Evolutionary conservation across 179 eudicot genomes (phyloP).

Genomic region (Monotropa hypopitys): DNA sequence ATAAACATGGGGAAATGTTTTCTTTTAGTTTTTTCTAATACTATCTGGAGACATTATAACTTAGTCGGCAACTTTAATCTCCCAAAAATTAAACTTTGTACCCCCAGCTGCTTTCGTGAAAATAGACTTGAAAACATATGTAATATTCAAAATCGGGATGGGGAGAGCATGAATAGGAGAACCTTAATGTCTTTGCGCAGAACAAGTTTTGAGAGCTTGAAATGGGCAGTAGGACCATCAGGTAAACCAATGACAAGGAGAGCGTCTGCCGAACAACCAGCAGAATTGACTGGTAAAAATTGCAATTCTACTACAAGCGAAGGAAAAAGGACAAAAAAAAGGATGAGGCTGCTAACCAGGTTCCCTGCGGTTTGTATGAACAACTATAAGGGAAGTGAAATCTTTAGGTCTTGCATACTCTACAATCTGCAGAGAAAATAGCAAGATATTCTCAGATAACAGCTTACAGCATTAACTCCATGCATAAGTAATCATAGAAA

Average conservation of each 20-base stretch:
- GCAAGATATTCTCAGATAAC: background rate
- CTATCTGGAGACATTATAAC: background rate
- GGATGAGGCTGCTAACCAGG: conserved; percentile 44
- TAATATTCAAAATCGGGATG: background rate
- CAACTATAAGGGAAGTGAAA: conserved; percentile 71
- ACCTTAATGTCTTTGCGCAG: conserved; percentile 92
- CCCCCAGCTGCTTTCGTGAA: background rate
- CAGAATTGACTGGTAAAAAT: background rate
- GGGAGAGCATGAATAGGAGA: background rate
- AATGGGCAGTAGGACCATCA: conserved; percentile 97
- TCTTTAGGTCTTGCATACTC: conserved; percentile 76
- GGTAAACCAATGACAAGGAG: conserved; percentile 72
- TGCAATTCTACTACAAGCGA: background rate
- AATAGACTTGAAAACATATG: background rate
- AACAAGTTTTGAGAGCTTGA: conserved; percentile 76
- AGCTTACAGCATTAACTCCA: conserved; percentile 6
- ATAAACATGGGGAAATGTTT: background rate
- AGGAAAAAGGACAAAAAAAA: background rate
- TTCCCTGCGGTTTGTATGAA: conserved; percentile 87
- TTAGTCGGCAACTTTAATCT: background rate
- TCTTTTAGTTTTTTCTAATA: background rate
- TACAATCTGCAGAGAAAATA: conserved; percentile 43
- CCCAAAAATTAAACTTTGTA: background rate
- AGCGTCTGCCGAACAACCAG: conserved; percentile 47
- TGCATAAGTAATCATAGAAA: background rate